Evolutionary conservation across 352 stramenopile genomes (phyloP).

Genomic region (Phytophthora pistaciae): DNA sequence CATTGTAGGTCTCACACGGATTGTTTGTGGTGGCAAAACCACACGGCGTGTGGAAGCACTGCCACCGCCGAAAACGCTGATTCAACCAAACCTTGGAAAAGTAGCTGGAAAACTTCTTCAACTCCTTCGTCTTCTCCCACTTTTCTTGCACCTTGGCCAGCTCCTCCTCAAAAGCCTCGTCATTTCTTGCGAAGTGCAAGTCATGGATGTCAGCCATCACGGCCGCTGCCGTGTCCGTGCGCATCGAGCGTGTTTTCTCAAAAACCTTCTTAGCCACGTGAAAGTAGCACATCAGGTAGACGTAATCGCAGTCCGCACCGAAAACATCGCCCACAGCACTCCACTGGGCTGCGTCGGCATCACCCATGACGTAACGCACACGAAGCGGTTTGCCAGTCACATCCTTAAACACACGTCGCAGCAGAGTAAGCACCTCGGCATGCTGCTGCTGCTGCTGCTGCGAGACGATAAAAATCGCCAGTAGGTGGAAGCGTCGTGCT

Average conservation of each 20-base stretch:
- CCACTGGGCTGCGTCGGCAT: constrained; percentile 31
- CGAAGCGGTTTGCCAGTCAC: constrained; percentile 4
- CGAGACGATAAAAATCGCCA: constrained; percentile 32
- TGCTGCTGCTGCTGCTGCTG: constrained; percentile 21
- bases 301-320: neutral
- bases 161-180: neutral
- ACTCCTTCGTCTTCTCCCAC: neutral
- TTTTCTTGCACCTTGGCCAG: constrained; percentile 1
- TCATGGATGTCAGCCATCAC: constrained; percentile 20
- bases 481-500: constrained; percentile 23
- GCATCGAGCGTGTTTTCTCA: constrained; percentile 11
- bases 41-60: constrained; percentile 22
- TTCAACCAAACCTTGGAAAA: constrained; percentile 5
- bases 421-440: neutral
- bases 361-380: constrained; percentile 24
- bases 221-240: neutral
- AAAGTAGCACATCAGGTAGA: constrained; percentile 33
- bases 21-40: constrained; percentile 35
- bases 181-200: constrained; percentile 13
- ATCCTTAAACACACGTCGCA: neutral
- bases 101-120: neutral
- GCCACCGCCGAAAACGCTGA: constrained; percentile 2
- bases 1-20: constrained; percentile 10
- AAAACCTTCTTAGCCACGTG: constrained; percentile 25
- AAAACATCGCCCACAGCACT: constrained; percentile 20